These are phyloP conservation scores for Coelastrella sp. DNA, from an alignment of 139 green algal species.

Conservation along the genomic window DNA sequence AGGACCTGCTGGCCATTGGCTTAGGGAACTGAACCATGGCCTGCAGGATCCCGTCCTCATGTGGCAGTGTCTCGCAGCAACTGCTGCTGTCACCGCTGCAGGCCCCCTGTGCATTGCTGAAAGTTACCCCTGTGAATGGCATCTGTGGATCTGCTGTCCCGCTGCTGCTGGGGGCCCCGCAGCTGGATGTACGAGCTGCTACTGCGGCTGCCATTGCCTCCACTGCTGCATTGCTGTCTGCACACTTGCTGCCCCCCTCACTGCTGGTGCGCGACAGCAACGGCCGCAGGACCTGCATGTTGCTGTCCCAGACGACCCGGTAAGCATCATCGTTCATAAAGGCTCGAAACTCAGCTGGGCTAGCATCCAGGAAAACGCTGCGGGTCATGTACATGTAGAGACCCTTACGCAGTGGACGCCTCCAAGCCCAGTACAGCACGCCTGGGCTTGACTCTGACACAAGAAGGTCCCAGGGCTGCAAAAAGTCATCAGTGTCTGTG, in stretches of 20 bases:
- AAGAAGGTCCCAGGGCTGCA: conserved; percentile 64
- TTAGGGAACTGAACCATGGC: conserved; percentile 71
- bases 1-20: conserved; percentile 73
- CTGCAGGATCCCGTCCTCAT: conserved; percentile 64
- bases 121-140: neutral
- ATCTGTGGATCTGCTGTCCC: neutral
- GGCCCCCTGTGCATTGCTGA: neutral
- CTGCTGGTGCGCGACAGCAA: neutral
- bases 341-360: conserved; percentile 60
- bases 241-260: neutral
- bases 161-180: neutral
- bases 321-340: conserved; percentile 73
- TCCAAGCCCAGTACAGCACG: conserved; percentile 72
- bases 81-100: neutral
- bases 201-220: conserved; percentile 24
- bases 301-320: conserved; percentile 68
- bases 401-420: conserved; percentile 69
- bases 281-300: neutral
- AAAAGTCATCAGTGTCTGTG: conserved; percentile 15
- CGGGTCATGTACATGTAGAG: conserved; percentile 65
- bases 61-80: neutral
- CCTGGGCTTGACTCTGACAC: conserved; percentile 50
- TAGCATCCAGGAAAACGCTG: conserved; percentile 61
- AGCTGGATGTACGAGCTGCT: neutral
- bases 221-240: neutral